Base-by-base conservation (phyloP, 345 rosid species). In the Ceriops zippeliana region DNA sequence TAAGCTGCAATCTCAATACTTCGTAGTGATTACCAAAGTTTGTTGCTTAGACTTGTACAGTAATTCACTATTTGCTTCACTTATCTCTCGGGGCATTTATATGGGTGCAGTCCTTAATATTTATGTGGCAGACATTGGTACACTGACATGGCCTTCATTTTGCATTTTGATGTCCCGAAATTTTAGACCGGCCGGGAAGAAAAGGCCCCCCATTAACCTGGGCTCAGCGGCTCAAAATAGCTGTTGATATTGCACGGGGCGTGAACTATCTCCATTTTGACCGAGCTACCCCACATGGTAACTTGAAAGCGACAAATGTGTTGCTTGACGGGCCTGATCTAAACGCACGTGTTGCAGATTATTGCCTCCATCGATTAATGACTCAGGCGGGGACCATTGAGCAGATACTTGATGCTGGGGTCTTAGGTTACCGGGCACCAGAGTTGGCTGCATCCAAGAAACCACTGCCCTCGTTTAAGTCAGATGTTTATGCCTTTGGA, bases 181-280 rank as follows among this genome's bases (percentile, higher is more conserved):
- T 64, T 77, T 64, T 78, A 95, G 99, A 95, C 81, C 93, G 97
- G 37, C 99, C 99, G 0, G 97, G 96, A 77, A 85, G 93, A 79
- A 89, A 81, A 81, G 99, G 96, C 0, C 93, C 90, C 1, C 93
- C 96, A 5, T 77, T 95, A 62, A 62, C 83, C 5, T 95, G 99
- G 99, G 72, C 61, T 20, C 97, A 91, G 72, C 87, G 96, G 82
- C 86, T 95, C 46, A 95, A 87, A 81, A 80, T 91, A 26, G 90
- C 96, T 1, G 99, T 95, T 34, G 99, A 95, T 58, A 86, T 91
- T n/a, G 97, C 99, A 38, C 99, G 99, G 66, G 97, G 99, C 79
- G 89, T 95, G 65, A 95, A 95, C 82, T 95, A 95, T 61, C 97
- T 95, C 79, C 99, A 95, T 81, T 90, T 95, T 1, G 99, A 95